Percentiles rank a stretch among this genome's conserved stretches.
Evolutionary conservation across 768 basidiomycete species (phyloP).

Genomic region (Lactarius deliciosus): DNA sequence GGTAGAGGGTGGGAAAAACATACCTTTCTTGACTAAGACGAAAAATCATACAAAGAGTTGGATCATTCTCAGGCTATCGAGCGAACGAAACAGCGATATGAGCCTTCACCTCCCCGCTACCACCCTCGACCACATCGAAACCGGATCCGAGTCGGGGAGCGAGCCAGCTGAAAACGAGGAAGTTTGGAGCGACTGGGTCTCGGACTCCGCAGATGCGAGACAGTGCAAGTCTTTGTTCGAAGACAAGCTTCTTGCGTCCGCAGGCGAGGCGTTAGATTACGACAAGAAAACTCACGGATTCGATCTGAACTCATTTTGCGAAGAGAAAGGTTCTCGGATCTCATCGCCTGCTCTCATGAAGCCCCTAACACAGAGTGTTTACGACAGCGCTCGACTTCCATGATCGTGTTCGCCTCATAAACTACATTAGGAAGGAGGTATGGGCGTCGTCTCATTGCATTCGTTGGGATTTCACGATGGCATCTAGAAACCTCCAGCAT

Average conservation of each 20-base stretch:
- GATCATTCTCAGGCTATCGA: neutral
- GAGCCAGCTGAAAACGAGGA: conserved; percentile 40
- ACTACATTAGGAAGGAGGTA: conserved; percentile 81
- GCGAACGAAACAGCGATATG: conserved; percentile 7
- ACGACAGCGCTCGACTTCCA: conserved; percentile 71
- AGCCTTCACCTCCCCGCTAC: conserved; percentile 24
- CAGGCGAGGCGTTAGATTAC: conserved; percentile 56
- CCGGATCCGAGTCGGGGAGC: conserved; percentile 7
- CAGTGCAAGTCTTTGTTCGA: conserved; percentile 77
- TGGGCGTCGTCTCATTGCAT: conserved; percentile 6
- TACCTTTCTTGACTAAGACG: neutral
- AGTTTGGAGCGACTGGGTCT: conserved; percentile 79
- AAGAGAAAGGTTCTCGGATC: conserved; percentile 50
- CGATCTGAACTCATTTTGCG: conserved; percentile 53
- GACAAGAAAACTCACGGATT: conserved; percentile 64
- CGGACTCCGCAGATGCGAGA: conserved; percentile 53
- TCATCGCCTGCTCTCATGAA: neutral
- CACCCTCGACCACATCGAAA: conserved; percentile 1
- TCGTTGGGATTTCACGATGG: conserved; percentile 2
- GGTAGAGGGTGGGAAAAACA: neutral
- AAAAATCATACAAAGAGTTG: neutral
- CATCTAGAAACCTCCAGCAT: conserved; percentile 45
- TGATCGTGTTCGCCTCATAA: conserved; percentile 77
- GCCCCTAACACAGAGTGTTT: conserved; percentile 17
- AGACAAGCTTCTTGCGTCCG: conserved; percentile 56